Conservation (phyloP, 2,329 filamentous ascomycete species). For the Paraphoma chrysanthemicola region DNA sequence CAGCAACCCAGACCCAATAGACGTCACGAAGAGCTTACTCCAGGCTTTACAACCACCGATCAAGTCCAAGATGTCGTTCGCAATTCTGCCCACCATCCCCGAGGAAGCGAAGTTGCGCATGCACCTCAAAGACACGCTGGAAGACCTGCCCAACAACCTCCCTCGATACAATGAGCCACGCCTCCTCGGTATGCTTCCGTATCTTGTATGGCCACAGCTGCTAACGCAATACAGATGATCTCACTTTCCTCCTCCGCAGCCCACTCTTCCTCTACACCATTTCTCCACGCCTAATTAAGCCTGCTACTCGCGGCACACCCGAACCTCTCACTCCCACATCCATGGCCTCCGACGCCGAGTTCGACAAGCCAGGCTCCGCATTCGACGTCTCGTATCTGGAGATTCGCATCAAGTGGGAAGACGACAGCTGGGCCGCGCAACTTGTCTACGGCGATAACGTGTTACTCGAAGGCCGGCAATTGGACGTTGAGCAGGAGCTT, state of each 20-base stretch:
- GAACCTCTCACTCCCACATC: background rate
- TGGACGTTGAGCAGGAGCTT: background rate
- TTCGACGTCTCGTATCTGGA: background rate
- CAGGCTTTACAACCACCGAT: background rate
- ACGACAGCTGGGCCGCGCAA: conserved; percentile 10
- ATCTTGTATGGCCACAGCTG: too few relatives aligned
- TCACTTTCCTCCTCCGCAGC: conserved; percentile 12
- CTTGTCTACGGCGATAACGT: conserved; percentile 1
- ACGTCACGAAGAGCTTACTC: too few relatives aligned
- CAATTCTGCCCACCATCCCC: background rate
- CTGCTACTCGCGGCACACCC: background rate
- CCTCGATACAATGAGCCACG: conserved; percentile 6
- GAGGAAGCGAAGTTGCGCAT: background rate
- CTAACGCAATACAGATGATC: conserved; percentile 4
- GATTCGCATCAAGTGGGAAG: conserved; percentile 9
- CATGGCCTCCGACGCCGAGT: background rate
- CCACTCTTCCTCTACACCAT: conserved; percentile 15
- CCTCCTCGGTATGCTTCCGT: conserved; percentile 10
- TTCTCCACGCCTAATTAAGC: conserved; percentile 2
- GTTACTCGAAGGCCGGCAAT: conserved; percentile 15
- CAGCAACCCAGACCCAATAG: too few relatives aligned
- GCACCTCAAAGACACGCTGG: conserved; percentile 6
- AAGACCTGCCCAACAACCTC: conserved; percentile 6
- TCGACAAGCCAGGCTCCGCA: background rate
- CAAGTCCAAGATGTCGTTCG: background rate